These are phyloP conservation scores for Larix kaempferi DNA, from an alignment of 75 land plant genomes.

Conservation along the genomic window DNA sequence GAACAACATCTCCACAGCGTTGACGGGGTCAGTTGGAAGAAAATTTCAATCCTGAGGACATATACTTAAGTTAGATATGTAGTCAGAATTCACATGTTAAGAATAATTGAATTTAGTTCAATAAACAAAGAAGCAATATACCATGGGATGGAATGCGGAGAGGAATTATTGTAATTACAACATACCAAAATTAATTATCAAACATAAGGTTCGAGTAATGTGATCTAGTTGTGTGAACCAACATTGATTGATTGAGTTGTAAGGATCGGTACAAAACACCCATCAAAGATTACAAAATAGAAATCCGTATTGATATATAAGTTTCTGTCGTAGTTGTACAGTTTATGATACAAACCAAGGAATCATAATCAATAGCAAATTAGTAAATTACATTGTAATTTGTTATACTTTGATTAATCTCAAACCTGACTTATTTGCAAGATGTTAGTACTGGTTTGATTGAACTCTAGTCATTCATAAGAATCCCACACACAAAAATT, in stretches of 20 bases:
- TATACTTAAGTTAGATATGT: not conserved
- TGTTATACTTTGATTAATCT: too few species aligned
- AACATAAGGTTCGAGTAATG: not conserved
- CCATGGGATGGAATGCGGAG: not conserved
- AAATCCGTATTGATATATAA: not conserved
- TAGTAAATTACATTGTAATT: too few species aligned
- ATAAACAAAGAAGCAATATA: not conserved
- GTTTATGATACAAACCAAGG: not conserved
- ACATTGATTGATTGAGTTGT: not conserved
- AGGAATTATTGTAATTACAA: not conserved
- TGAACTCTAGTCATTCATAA: too few species aligned
- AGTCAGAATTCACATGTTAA: not conserved
- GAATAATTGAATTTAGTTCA: not conserved
- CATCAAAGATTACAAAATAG: constrained; percentile 1
- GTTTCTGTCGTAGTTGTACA: not conserved
- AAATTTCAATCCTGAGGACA: not conserved
- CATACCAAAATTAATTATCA: not conserved
- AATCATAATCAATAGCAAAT: not conserved
- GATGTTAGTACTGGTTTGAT: too few species aligned
- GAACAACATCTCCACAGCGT: not conserved
- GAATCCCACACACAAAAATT: too few species aligned
- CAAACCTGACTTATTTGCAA: too few species aligned
- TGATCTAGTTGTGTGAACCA: not conserved
- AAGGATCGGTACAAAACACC: not conserved
- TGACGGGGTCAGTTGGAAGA: too few species aligned